Evolutionary conservation across 352 stramenopile species (phyloP), one percentile per base, ranked within the genome.

Genomic region (Blastocystis hominis): DNA sequence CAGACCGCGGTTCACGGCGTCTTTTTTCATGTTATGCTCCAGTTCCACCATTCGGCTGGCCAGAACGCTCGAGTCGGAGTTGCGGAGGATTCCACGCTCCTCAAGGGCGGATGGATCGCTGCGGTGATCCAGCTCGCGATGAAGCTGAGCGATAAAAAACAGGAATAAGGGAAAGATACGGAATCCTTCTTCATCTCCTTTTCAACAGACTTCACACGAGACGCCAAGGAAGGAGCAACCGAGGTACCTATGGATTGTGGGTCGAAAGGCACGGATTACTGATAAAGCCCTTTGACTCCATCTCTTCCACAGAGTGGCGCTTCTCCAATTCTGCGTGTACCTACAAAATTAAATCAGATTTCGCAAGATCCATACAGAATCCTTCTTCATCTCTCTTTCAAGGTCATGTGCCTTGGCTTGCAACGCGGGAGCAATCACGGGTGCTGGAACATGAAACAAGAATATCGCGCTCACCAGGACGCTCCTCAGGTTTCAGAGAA

Each of bases 181-280:
- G 24, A 75, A 42, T 42, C 24, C 42, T 75, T 75, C 63, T 30
- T 75, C 63, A 75, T 75, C 63, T 75, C 63, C 24, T 47, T 75
- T 13, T 75, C 63, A 10, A 75, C n/a, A 4, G 9, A 30, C 13
- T n/a, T 7, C 7, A n/a, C 63, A 42, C 24, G n/a, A 20, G 63
- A 42, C n/a, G 34, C 24, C 34, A 75, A 36, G 1, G 63, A 75
- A 54, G 63, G 24, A 42, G 63, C 63, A n/a, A 75, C 36, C 7
- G n/a, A 42, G 9, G 63, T 10, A 6, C 24, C 63, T 75, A 75
- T 6, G 13, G 5, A 17, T 75, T 36, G 47, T 24, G 13, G 13
- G 10, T 20, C 42, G 20, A 30, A 30, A 30, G 24, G 13, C 13
- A 53, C 13, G 15, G 59, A 20, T 10, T n/a, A 75, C n/a, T 40